Evolutionary conservation across 225 moss, liverwort and hornwort genomes (phyloP).

Genomic region (Sphagnum tenellum): DNA sequence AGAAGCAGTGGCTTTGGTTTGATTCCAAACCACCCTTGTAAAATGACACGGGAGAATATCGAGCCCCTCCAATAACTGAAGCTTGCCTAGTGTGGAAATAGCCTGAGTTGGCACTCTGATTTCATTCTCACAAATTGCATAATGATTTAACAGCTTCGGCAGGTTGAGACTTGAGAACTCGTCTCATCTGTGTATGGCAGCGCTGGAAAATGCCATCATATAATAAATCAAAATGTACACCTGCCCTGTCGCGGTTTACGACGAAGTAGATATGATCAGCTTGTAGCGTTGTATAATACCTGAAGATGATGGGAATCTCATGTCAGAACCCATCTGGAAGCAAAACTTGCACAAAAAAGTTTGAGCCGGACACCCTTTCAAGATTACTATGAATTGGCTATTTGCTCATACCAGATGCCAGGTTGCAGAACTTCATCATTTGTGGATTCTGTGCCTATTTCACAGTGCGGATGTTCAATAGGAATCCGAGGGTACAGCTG

Average conservation of each 20-base stretch:
- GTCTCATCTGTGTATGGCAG: slow-evolving; percentile 57
- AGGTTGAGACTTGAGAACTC: neutral
- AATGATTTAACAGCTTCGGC: too few relatives aligned
- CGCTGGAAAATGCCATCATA: slow-evolving; percentile 76
- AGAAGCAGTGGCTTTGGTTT: too few relatives aligned
- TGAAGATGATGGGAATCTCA: slow-evolving; percentile 7
- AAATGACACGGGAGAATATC: too few relatives aligned
- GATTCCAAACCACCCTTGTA: too few relatives aligned
- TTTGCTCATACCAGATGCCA: slow-evolving; percentile 59
- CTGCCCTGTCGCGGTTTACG: slow-evolving; percentile 61
- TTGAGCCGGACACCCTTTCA: too few relatives aligned
- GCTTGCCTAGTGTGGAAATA: too few relatives aligned
- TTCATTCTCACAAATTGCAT: too few relatives aligned
- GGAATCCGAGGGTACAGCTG: slow-evolving; percentile 72
- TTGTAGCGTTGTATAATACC: slow-evolving; percentile 67
- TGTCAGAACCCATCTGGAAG: too few relatives aligned
- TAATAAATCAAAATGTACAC: slow-evolving; percentile 69
- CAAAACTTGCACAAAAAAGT: too few relatives aligned
- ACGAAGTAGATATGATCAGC: slow-evolving; percentile 81
- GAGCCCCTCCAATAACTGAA: too few relatives aligned
- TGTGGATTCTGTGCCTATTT: slow-evolving; percentile 25
- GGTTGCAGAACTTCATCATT: slow-evolving; percentile 48
- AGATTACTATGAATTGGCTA: too few relatives aligned
- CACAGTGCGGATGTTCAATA: slow-evolving; percentile 54
- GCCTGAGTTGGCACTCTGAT: too few relatives aligned